Evolutionary conservation across 2,329 filamentous ascomycete genomes (phyloP).

Genomic region (Aspergillus carbonarius): DNA sequence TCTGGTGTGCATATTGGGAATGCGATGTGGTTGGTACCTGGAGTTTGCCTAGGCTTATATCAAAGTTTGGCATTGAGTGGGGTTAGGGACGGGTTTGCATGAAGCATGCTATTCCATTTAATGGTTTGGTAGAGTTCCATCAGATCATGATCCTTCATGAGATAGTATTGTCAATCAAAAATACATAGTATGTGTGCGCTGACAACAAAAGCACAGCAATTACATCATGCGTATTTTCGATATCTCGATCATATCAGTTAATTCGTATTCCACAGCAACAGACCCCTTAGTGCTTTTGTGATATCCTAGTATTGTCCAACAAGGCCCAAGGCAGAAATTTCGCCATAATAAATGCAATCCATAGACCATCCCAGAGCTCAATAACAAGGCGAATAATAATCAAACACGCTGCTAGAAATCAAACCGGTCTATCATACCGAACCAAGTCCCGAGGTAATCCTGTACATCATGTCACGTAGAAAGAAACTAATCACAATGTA

Average conservation of each 20-base stretch:
- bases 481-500: neutral
- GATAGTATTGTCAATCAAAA: too few species aligned
- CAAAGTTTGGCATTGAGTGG: too few species aligned
- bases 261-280: neutral
- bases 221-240: neutral
- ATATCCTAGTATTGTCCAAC: neutral
- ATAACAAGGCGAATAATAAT: conserved; percentile 3
- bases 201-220: neutral
- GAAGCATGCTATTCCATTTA: too few species aligned
- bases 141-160: neutral
- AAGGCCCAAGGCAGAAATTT: neutral
- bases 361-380: neutral
- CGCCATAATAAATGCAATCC: neutral
- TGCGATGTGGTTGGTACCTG: too few species aligned
- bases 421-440: conserved; percentile 14
- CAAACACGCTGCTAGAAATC: neutral
- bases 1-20: too few species aligned
- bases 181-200: too few species aligned
- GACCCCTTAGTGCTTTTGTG: neutral
- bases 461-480: conserved; percentile 13
- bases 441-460: conserved; percentile 3
- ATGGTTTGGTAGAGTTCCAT: neutral
- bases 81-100: too few species aligned
- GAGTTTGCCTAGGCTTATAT: too few species aligned
- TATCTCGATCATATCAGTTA: neutral